Conservation (phyloP, 2,329 filamentous ascomycete species). For the Trichophyton rubrum region DNA sequence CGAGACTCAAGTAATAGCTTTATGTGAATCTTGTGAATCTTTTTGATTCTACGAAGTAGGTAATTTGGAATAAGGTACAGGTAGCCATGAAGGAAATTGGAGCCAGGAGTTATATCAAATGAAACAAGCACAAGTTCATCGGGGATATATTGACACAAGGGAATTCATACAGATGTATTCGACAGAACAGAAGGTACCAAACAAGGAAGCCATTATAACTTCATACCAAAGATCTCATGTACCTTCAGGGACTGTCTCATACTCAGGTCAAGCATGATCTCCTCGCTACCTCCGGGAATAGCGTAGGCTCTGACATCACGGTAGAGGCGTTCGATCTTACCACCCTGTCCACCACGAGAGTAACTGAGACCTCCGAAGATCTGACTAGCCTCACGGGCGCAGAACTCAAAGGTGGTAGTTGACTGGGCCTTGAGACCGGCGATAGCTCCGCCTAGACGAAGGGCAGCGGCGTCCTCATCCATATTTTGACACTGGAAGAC, state of each 20-base stretch:
- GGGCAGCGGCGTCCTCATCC: conserved; percentile 89
- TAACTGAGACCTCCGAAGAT: conserved; percentile 95
- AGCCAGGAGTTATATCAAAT: not conserved
- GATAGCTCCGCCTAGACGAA: conserved; percentile 88
- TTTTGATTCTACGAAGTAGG: not conserved
- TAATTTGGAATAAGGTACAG: not conserved
- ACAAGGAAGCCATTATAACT: conserved; percentile 48
- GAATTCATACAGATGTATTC: not conserved
- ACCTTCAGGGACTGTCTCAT: conserved; percentile 84
- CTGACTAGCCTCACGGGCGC: conserved; percentile 87
- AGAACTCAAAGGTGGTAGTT: conserved; percentile 94
- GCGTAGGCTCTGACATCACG: conserved; percentile 92
- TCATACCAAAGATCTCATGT: conserved; percentile 87
- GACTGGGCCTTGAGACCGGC: conserved; percentile 87
- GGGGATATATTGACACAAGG: not conserved
- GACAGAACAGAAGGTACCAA: not conserved
- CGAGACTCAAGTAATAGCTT: not conserved
- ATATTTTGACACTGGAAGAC: conserved; percentile 89
- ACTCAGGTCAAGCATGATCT: conserved; percentile 97
- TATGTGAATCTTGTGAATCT: not conserved
- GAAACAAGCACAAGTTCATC: not conserved
- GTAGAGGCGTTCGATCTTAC: conserved; percentile 88
- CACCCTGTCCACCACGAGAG: conserved; percentile 84
- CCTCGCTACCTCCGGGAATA: conserved; percentile 88
- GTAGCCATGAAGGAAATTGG: not conserved